phyloP scores from a whole-genome alignment of 2,329 filamentous ascomycete genomes.

The Sporothrix dimorphospora region DNA sequence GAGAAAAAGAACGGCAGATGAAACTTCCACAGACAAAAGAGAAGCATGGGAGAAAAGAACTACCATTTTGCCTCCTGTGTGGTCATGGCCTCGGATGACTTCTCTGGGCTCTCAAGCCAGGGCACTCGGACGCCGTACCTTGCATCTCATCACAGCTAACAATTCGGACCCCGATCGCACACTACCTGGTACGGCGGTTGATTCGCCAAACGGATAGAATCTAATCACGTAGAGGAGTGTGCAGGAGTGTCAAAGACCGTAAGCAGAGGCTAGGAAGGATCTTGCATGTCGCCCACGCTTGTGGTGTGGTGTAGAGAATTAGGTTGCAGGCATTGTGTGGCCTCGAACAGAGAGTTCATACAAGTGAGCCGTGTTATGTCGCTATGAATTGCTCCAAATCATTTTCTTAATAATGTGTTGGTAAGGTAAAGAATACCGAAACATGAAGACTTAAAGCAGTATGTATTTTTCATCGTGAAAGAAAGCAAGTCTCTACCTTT shows the following conservation, averaged over 20 bases:
- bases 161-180: neutral
- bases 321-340: neutral
- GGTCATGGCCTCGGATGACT: neutral
- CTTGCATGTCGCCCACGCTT: neutral
- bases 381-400: too few species aligned
- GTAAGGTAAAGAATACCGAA: too few species aligned
- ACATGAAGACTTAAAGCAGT: too few species aligned
- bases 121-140: neutral
- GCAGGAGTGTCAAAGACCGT: neutral
- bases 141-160: constrained; percentile 2
- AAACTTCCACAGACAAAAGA: neutral
- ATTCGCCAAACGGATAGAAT: neutral
- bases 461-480: too few species aligned
- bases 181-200: neutral
- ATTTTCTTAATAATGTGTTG: too few species aligned
- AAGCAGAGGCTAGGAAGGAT: neutral
- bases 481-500: too few species aligned
- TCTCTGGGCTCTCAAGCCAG: neutral
- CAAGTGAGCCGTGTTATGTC: neutral
- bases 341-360: neutral
- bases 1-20: neutral
- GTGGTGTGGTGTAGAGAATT: neutral
- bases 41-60: neutral
- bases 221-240: neutral
- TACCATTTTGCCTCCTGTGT: neutral